phyloP scores from a whole-genome alignment of 306 rosid species.

The Dalbergia cultrata region DNA sequence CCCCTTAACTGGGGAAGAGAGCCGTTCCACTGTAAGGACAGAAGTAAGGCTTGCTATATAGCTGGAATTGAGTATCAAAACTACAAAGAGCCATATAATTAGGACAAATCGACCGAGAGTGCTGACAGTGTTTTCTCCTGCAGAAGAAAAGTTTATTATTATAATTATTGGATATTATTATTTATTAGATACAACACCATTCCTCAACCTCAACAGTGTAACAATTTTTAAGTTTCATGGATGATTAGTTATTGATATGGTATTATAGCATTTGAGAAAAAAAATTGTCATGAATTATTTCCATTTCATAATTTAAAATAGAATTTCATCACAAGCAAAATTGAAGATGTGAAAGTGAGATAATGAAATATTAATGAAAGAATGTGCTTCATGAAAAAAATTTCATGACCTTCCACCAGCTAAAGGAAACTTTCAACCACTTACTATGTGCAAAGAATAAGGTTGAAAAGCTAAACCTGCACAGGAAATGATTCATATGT shows the following conservation, averaged over 20 bases:
- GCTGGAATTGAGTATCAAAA: conserved; percentile 81
- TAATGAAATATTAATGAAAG: too few species aligned
- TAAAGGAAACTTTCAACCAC: conserved; percentile 30
- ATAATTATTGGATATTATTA: too few species aligned
- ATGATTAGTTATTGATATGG: background rate
- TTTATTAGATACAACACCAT: background rate
- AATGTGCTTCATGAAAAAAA: too few species aligned
- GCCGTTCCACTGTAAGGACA: conserved; percentile 80
- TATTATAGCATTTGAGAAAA: too few species aligned
- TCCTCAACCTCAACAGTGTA: background rate
- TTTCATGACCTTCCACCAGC: too few species aligned
- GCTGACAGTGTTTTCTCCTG: conserved; percentile 79
- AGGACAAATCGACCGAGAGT: conserved; percentile 78
- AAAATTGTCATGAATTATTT: too few species aligned
- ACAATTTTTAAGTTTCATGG: background rate
- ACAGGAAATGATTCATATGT: background rate
- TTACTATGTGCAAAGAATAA: conserved; percentile 81
- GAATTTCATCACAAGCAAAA: too few species aligned
- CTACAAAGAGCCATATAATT: conserved; percentile 82
- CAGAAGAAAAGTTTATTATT: conserved; percentile 1
- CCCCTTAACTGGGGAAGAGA: conserved; percentile 75
- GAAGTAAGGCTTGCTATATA: conserved; percentile 87
- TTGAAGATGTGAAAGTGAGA: too few species aligned
- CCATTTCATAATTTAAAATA: too few species aligned
- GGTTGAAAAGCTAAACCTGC: conserved; percentile 82